Percentiles rank a stretch among this genome's conserved stretches.
phyloP scores from a whole-genome alignment of 495 filamentous ascomycete species.

The Letharia lupina region DNA sequence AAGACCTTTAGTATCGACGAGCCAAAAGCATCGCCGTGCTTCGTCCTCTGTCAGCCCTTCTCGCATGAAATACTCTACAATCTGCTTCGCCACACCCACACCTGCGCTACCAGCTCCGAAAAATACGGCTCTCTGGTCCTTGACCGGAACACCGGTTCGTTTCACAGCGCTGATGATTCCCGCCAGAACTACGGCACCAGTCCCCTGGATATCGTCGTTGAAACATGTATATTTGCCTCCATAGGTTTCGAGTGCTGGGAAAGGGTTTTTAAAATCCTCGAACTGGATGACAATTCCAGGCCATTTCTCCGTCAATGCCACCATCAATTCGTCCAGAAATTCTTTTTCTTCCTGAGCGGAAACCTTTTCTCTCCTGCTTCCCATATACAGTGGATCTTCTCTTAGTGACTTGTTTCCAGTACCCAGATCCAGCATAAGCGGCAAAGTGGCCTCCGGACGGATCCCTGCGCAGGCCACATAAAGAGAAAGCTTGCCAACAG shows the following conservation, averaged over 20 bases:
- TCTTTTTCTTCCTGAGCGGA: slow-evolving; percentile 74
- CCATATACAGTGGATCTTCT: slow-evolving; percentile 90
- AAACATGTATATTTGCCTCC: slow-evolving; percentile 84
- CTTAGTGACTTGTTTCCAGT: slow-evolving; percentile 83
- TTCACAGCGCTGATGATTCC: slow-evolving; percentile 94
- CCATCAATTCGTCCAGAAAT: slow-evolving; percentile 97
- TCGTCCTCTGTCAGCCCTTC: slow-evolving; percentile 89
- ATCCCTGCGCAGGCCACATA: slow-evolving; percentile 98
- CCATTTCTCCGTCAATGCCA: slow-evolving; percentile 77
- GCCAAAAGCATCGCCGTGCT: slow-evolving; percentile 86
- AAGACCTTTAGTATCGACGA: slow-evolving; percentile 94
- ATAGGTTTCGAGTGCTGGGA: slow-evolving; percentile 87
- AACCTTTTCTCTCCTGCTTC: slow-evolving; percentile 73
- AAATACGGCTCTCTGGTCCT: slow-evolving; percentile 92
- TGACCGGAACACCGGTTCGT: slow-evolving; percentile 72
- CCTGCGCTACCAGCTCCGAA: slow-evolving; percentile 92
- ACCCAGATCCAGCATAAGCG: slow-evolving; percentile 84
- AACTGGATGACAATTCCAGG: slow-evolving; percentile 95
- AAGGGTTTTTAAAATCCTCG: slow-evolving; percentile 98
- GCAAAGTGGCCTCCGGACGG: slow-evolving; percentile 82
- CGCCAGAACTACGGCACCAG: slow-evolving; percentile 86
- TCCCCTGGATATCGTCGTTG: slow-evolving; percentile 98
- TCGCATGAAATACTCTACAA: slow-evolving; percentile 90
- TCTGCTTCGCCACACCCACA: slow-evolving; percentile 93
- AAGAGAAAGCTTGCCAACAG: slow-evolving; percentile 86